Evolutionary conservation across 83 land plant genomes (phyloP).

Genomic region (Picea abies): DNA sequence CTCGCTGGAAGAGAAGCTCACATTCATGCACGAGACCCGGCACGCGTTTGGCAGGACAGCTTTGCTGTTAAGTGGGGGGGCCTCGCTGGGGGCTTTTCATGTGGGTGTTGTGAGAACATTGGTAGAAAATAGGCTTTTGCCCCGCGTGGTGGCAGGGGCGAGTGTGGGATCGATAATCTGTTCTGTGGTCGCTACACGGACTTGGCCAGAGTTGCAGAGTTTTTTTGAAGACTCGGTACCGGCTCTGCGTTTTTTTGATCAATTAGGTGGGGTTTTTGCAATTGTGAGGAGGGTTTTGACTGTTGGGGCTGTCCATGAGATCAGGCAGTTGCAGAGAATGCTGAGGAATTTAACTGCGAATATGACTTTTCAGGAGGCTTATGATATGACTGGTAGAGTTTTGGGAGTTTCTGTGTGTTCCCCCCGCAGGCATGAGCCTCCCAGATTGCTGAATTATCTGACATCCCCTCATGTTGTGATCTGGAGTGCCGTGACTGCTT

Average conservation of each 20-base stretch:
- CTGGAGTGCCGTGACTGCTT: conserved; percentile 99
- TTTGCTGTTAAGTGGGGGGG: conserved; percentile 93
- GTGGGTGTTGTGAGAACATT: conserved; percentile 94
- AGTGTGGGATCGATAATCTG: conserved; percentile 96
- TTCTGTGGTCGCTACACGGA: conserved; percentile 83
- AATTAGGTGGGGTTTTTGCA: conserved; percentile 90
- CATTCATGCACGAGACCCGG: conserved; percentile 96
- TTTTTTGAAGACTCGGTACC: conserved; percentile 94
- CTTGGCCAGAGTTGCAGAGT: conserved; percentile 98
- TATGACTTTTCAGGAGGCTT: conserved; percentile 98
- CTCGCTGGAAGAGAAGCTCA: conserved; percentile 83
- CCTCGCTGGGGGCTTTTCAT: conserved; percentile 98
- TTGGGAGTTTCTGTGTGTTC: conserved; percentile 98
- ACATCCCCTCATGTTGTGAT: conserved; percentile 99
- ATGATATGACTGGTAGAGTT: conserved; percentile 93
- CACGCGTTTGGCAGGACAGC: conserved; percentile 99
- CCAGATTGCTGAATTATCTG: conserved; percentile 92
- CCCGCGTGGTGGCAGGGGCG: conserved; percentile 93
- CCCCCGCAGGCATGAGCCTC: conserved; percentile 95
- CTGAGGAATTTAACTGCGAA: conserved; percentile 85
- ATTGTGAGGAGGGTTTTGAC: conserved; percentile 84
- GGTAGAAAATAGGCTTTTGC: conserved; percentile 92
- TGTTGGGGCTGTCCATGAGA: conserved; percentile 92
- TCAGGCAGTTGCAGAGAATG: conserved; percentile 74
- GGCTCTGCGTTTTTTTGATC: conserved; percentile 86